A percentile compares a stretch with the other conserved stretches of the same genome.
Conservation (phyloP, 2,329 filamentous ascomycete genomes). For the Colletotrichum chrysophilum region DNA sequence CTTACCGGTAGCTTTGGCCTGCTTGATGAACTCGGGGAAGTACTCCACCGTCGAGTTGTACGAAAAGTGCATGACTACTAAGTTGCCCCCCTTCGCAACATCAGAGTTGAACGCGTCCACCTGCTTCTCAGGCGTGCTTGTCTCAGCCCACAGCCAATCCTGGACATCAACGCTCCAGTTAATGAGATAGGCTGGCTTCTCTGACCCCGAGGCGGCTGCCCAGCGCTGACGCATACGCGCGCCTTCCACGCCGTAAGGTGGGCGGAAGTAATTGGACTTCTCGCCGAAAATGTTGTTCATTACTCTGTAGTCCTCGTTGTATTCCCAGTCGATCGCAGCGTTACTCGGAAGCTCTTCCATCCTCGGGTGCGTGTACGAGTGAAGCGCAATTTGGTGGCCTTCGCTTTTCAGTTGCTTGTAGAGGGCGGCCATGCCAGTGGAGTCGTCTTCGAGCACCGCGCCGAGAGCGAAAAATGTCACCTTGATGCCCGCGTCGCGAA, state of each 20-base stretch:
- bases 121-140: constrained; percentile 68
- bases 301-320: constrained; percentile 59
- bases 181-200: constrained; percentile 59
- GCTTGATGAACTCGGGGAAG: constrained; percentile 67
- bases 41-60: constrained; percentile 69
- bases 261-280: constrained; percentile 64
- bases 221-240: constrained; percentile 70
- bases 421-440: constrained; percentile 66
- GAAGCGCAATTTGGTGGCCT: constrained; percentile 73
- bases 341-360: constrained; percentile 61
- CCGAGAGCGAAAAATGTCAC: constrained; percentile 78
- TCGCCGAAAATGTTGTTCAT: constrained; percentile 43
- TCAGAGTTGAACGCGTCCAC: constrained; percentile 69
- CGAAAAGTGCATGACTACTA: constrained; percentile 75
- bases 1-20: constrained; percentile 68
- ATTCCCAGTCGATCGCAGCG: constrained; percentile 65
- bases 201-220: constrained; percentile 53
- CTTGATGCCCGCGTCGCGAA: constrained; percentile 65
- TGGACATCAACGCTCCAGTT: constrained; percentile 75
- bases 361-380: constrained; percentile 74
- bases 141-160: constrained; percentile 72
- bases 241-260: constrained; percentile 72
- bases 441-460: constrained; percentile 60
- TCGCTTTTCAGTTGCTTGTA: constrained; percentile 66
- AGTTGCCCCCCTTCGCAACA: constrained; percentile 63